Evolutionary conservation across 208 protist species (phyloP).

Genomic region (Naegleria gruberi): DNA sequence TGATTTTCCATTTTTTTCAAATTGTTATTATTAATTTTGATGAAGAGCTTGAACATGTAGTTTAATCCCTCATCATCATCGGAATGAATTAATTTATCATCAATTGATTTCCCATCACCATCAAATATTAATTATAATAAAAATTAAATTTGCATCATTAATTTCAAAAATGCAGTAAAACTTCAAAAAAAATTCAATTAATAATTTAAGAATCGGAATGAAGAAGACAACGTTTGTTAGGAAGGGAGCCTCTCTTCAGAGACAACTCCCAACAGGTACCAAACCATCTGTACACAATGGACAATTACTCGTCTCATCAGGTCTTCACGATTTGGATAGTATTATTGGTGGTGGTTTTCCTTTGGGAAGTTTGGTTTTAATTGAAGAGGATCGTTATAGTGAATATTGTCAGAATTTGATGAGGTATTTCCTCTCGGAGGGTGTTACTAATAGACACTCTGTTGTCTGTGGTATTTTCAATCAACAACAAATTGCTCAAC

Average conservation of each 20-base stretch:
- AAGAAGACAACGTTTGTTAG: neutral
- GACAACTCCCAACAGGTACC: neutral
- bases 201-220: too few relatives aligned
- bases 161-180: too few relatives aligned
- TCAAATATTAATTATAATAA: too few relatives aligned
- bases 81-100: too few relatives aligned
- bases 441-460: neutral
- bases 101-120: too few relatives aligned
- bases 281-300: conserved; percentile 12
- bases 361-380: neutral
- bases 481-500: neutral
- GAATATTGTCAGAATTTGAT: neutral
- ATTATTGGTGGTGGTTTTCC: conserved; percentile 12
- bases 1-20: too few relatives aligned
- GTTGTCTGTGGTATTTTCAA: neutral
- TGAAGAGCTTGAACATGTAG: too few relatives aligned
- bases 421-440: neutral
- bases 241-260: neutral
- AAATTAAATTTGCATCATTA: too few relatives aligned
- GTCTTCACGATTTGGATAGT: conserved; percentile 11
- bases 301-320: neutral
- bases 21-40: too few relatives aligned
- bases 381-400: neutral
- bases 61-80: too few relatives aligned
- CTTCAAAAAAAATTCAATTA: too few relatives aligned